Base-by-base conservation (phyloP, 257 asterid genomes). In the Cordia subcordata region DNA sequence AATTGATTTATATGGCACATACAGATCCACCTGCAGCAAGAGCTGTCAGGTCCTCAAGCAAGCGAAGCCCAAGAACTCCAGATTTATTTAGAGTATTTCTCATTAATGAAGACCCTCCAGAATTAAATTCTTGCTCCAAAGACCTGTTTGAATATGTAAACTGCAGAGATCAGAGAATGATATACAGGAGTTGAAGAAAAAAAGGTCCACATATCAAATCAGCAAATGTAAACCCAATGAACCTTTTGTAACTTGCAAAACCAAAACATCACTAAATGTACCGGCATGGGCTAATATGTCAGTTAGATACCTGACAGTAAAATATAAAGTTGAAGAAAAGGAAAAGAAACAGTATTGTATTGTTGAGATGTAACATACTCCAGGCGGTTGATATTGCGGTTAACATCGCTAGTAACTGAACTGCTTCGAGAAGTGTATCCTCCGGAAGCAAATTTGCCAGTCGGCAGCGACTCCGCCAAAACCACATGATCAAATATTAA, bases 1-100 rank as follows among this genome's bases (percentile, higher is more conserved):
- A 58, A 71, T 46, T 64, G 63, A 75, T 78, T 57, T 68, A 67
- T 62, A 73, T 69, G 74, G 85, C 91, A 92, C 99, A 82, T 92
- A 92, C 99, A 80, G 97, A 89, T 88, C 99, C 99, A 89, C 96
- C 96, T 86, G 99, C 99, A 77, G 99, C 99, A 81, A 92, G 95
- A 85, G 96, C 86, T 60, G 95, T 80, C 81, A 92, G 85, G 81
- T 92, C 99, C 82, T 89, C 96, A 46, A 92, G 95, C 81, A 92
- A 88, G 76, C 84, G 82, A 70, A 88, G 95, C 66, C 96, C 99
- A 50, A 88, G 95, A 81, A 80, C 84, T 74, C 97, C 99, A 72
- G 82, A 57, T 71, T 77, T 71, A 38, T 96, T 78, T 65, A 82
- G 81, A 60, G 75, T 66, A 49, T 67, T 76, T 85, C 97, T 79